Evolutionary conservation across 1,284 basidiomycete species (phyloP).

Genomic region (Bjerkandera adusta): DNA sequence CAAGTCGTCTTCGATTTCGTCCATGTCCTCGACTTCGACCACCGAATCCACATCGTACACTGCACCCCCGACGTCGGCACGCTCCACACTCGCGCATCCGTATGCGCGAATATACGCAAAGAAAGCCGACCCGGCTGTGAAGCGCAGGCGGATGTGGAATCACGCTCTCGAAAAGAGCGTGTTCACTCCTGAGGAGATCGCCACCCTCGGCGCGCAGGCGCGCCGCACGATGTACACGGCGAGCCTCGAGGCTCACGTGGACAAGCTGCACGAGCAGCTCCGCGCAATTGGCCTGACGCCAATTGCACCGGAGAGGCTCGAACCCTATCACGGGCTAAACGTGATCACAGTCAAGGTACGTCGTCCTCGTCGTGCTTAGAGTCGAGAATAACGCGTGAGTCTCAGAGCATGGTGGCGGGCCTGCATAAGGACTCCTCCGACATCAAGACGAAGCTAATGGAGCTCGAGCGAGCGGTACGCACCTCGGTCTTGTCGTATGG

Average conservation of each 20-base stretch:
- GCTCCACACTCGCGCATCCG: conserved; percentile 48
- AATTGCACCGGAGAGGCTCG: conserved; percentile 25
- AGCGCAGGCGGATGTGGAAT: conserved; percentile 72
- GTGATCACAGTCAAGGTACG: conserved; percentile 69
- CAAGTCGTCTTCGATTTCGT: conserved; percentile 6
- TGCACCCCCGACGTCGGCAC: conserved; percentile 24
- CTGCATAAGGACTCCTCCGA: conserved; percentile 61
- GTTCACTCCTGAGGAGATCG: conserved; percentile 67
- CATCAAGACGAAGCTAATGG: conserved; percentile 57
- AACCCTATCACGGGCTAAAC: conserved; percentile 38
- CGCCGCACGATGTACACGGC: conserved; percentile 33
- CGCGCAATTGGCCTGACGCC: conserved; percentile 22
- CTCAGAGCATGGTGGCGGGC: conserved; percentile 68
- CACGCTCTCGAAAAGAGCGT: conserved; percentile 69
- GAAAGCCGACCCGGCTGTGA: conserved; percentile 42
- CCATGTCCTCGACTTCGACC: conserved; percentile 1
- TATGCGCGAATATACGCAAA: conserved; percentile 64
- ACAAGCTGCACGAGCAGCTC: conserved; percentile 29
- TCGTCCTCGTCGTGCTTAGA: background rate
- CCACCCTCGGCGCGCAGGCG: conserved; percentile 61
- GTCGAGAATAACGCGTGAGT: background rate
- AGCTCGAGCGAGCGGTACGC: conserved; percentile 64
- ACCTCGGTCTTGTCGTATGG: background rate
- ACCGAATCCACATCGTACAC: conserved; percentile 15
- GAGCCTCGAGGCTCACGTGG: conserved; percentile 32